Base-by-base conservation (phyloP, 2,329 filamentous ascomycete species). In the Aurifilum marmelostoma region DNA sequence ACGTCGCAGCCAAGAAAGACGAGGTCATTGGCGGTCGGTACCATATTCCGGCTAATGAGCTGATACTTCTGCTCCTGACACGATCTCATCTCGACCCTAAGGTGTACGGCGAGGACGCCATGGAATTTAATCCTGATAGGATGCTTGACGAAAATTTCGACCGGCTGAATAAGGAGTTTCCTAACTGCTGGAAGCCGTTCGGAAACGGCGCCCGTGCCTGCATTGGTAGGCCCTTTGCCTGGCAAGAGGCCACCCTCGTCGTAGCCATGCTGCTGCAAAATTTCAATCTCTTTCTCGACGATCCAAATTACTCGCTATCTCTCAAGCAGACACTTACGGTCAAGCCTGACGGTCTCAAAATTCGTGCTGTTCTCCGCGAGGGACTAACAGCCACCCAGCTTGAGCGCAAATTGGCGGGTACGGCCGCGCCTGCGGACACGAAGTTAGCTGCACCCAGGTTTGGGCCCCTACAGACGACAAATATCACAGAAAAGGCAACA, bases 221-320 rank as follows among this genome's bases (percentile, higher is more conserved):
- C 69, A 83, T 83, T 58, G 82, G 82, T 12, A 75, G 81, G 32
- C 77, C 78, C 0, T 82, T 83, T 62, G 80, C 81, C 3, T 80
- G 79, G 78, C 81, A 83, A 72, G 82, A 83, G 68, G 78, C 79
- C 43, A 72, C 82, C 2, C 73, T 83, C 27, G 78, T 78, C 18
- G 74, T 79, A 50, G 80, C 80, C 0, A 79, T 82, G 68, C 76
- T 83, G 14, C 70, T 83, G 16, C 81, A 83, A 70, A 79, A 79
- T 61, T 83, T 83, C 74, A 79, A 82, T 67, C 77, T 83, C 67
- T 73, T 76, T 6, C 75, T 80, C 75, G 80, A 80, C 0, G 80
- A 83, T 69, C 77, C 81, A 0, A 78, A 76, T 0, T 83, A 83
- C 67, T 82, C 79, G 0, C 74, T 83, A 61, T 82, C 80, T 0